Conservation (phyloP, 2,329 filamentous ascomycete species). For the Hansfordia pulvinata region DNA sequence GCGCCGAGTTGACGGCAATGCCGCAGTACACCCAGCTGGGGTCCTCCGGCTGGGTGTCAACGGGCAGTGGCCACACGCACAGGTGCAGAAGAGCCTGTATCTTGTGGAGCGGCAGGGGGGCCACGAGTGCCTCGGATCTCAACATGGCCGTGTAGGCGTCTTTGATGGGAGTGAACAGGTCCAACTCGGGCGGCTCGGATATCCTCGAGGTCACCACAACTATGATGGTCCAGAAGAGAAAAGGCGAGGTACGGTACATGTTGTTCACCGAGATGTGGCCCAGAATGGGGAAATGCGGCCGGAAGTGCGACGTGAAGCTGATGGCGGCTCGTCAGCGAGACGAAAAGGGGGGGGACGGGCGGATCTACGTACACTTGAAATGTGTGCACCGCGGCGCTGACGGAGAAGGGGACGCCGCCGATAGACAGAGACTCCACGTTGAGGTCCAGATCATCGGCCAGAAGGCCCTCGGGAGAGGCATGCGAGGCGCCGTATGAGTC, state of each 20-base stretch:
- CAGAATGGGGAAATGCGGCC: conserved; percentile 15
- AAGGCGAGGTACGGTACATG: conserved; percentile 11
- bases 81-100: conserved; percentile 15
- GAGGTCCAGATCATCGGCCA: conserved; percentile 11
- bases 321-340: background rate
- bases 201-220: conserved; percentile 9
- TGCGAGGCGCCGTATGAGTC: conserved; percentile 6
- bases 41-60: conserved; percentile 10
- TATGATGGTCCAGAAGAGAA: conserved; percentile 18
- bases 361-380: conserved; percentile 11
- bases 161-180: conserved; percentile 10
- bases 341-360: background rate
- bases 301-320: conserved; percentile 12
- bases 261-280: conserved; percentile 11
- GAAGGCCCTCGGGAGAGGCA: conserved; percentile 5
- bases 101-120: conserved; percentile 13
- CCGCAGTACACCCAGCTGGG: conserved; percentile 18
- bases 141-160: conserved; percentile 11
- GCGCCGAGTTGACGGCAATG: conserved; percentile 15
- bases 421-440: conserved; percentile 9
- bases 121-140: conserved; percentile 8
- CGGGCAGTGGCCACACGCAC: conserved; percentile 15
- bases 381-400: conserved; percentile 8
- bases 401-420: conserved; percentile 6
- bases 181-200: conserved; percentile 5